Conservation (phyloP, 306 rosid genomes). For the Corylus heterophylla region DNA sequence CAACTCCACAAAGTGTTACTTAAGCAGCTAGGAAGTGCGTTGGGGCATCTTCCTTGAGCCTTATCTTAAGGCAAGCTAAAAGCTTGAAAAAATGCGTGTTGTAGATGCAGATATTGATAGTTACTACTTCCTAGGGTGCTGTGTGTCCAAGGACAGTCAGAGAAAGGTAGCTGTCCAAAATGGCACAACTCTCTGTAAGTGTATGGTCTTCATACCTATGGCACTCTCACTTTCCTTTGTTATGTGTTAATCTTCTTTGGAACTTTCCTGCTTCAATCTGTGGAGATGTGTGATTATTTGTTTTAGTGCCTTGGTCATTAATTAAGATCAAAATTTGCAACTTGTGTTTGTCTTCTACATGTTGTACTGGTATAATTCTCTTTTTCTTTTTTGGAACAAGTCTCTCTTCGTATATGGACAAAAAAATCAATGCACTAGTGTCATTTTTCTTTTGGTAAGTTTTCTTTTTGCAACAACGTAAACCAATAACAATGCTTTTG, state of each 20-base stretch:
- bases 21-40: not conserved
- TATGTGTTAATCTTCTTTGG: not conserved
- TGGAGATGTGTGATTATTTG: not conserved
- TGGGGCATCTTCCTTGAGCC: not conserved
- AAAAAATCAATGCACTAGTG: not conserved
- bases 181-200: not conserved
- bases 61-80: not conserved
- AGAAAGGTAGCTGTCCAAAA: not conserved
- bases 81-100: not conserved
- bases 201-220: not conserved
- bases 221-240: not conserved
- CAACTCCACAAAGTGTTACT: too few species aligned
- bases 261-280: not conserved
- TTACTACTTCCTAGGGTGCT: not conserved
- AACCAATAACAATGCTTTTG: slow-evolving; percentile 21
- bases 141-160: not conserved
- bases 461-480: not conserved
- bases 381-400: not conserved
- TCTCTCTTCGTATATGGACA: not conserved
- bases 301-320: not conserved
- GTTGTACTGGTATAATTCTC: not conserved
- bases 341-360: not conserved
- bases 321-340: not conserved
- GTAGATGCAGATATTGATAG: not conserved
- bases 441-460: not conserved